phyloP scores from a whole-genome alignment of 2,329 filamentous ascomycete genomes.

The Alternaria sp. region DNA sequence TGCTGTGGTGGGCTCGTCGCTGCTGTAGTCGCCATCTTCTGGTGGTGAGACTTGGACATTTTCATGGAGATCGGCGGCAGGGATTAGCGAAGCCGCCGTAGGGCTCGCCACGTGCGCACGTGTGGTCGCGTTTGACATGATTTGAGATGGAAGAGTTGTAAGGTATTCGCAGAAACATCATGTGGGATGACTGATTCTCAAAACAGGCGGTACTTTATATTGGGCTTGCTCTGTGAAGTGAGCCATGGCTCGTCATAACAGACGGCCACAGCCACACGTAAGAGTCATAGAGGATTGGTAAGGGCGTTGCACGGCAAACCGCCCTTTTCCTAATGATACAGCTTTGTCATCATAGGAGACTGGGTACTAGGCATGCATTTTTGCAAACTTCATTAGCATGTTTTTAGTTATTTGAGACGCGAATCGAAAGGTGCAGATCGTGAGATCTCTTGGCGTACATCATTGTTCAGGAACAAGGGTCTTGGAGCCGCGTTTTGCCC shows the following conservation, averaged over 20 bases:
- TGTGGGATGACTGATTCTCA: background rate
- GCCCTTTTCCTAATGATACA: slow-evolving; percentile 29
- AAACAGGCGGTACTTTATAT: slow-evolving; percentile 2
- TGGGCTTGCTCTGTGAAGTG: background rate
- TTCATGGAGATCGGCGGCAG: slow-evolving; percentile 32
- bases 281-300: slow-evolving; percentile 49
- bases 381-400: slow-evolving; percentile 13
- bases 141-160: background rate
- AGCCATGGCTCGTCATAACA: slow-evolving; percentile 13
- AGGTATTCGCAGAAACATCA: background rate
- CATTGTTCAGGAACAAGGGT: slow-evolving; percentile 41
- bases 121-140: slow-evolving; percentile 43
- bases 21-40: slow-evolving; percentile 13
- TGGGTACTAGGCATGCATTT: background rate
- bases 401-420: slow-evolving; percentile 20
- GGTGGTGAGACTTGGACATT: slow-evolving; percentile 28
- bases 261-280: slow-evolving; percentile 46
- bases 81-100: slow-evolving; percentile 28
- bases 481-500: slow-evolving; percentile 21
- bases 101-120: slow-evolving; percentile 48
- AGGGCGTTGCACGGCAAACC: slow-evolving; percentile 37
- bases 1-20: slow-evolving; percentile 11
- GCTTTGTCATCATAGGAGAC: slow-evolving; percentile 2
- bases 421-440: slow-evolving; percentile 26
- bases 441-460: slow-evolving; percentile 43